These are phyloP conservation scores for Clavispora fructus DNA, from an alignment of 805 yeast genomes.

Conservation along the genomic window DNA sequence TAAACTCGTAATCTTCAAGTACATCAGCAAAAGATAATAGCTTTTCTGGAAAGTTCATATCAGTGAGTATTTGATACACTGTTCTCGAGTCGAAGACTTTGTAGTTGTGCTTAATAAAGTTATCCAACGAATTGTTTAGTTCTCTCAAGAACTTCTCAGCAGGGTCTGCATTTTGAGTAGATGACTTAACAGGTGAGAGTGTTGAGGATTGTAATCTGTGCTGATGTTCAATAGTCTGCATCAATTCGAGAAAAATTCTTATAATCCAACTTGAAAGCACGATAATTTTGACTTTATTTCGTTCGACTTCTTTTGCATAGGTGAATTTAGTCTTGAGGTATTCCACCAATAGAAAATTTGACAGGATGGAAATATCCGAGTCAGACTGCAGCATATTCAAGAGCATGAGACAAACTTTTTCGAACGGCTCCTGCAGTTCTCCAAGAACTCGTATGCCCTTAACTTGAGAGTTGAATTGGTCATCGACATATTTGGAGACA, in stretches of 20 bases:
- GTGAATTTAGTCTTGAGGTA: constrained; percentile 29
- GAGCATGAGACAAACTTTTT: constrained; percentile 57
- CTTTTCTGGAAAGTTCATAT: constrained; percentile 61
- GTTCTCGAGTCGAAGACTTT: constrained; percentile 58
- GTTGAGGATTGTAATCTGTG: neutral
- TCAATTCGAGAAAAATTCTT: constrained; percentile 48
- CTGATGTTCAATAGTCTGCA: constrained; percentile 38
- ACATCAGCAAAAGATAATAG: constrained; percentile 63
- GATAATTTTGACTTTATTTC: constrained; percentile 28
- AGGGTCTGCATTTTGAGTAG: neutral
- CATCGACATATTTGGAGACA: neutral
- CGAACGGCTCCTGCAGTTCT: constrained; percentile 59
- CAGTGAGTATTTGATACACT: constrained; percentile 62
- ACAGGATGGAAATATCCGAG: constrained; percentile 8
- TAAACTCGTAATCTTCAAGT: constrained; percentile 63
- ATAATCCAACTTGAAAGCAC: constrained; percentile 64
- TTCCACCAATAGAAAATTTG: constrained; percentile 27
- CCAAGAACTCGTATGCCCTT: constrained; percentile 48
- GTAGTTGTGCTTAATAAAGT: constrained; percentile 47
- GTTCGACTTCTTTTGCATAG: constrained; percentile 19
- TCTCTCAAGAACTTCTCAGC: neutral
- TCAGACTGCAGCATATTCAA: constrained; percentile 13
- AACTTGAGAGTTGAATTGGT: constrained; percentile 2
- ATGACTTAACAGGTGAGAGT: neutral
- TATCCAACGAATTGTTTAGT: constrained; percentile 22